phyloP scores from a whole-genome alignment of 495 filamentous ascomycete genomes.

The Tuber borchii region DNA sequence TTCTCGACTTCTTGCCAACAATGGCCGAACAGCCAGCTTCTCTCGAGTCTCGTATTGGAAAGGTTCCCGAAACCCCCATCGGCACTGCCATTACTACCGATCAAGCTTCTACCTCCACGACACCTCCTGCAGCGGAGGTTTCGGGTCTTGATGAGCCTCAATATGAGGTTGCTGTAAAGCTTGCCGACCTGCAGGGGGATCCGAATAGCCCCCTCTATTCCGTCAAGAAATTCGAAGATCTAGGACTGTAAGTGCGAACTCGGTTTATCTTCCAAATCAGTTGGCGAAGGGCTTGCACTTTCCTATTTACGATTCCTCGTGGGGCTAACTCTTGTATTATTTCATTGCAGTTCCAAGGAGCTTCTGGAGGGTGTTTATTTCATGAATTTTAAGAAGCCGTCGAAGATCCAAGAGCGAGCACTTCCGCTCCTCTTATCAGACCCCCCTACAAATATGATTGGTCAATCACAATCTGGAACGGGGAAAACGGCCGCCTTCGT shows the following conservation, averaged over 20 bases:
- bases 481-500: constrained; percentile 97
- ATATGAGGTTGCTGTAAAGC: constrained; percentile 68
- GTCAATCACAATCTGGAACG: constrained; percentile 96
- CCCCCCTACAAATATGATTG: constrained; percentile 85
- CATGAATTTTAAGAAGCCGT: constrained; percentile 90
- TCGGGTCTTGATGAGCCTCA: constrained; percentile 28
- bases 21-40: constrained; percentile 26
- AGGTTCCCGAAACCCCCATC: constrained; percentile 18
- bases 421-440: constrained; percentile 77
- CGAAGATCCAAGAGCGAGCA: constrained; percentile 92
- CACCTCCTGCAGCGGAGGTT: constrained; percentile 21
- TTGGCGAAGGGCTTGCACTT: not conserved
- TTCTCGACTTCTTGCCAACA: constrained; percentile 20
- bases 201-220: constrained; percentile 84
- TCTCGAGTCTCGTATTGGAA: constrained; percentile 40
- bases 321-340: not conserved
- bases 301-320: constrained; percentile 21
- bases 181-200: constrained; percentile 82
- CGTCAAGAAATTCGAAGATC: constrained; percentile 74
- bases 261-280: not conserved
- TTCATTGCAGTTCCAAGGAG: constrained; percentile 41
- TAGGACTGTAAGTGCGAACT: constrained; percentile 62
- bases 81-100: not conserved
- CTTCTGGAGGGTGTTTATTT: constrained; percentile 50
- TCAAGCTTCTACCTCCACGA: not conserved